A percentile compares a stretch with the other conserved stretches of the same genome.
These are phyloP conservation scores for Aurantiochytrium sp. DNA, from an alignment of 108 stramenopile species.

Conservation along the genomic window DNA sequence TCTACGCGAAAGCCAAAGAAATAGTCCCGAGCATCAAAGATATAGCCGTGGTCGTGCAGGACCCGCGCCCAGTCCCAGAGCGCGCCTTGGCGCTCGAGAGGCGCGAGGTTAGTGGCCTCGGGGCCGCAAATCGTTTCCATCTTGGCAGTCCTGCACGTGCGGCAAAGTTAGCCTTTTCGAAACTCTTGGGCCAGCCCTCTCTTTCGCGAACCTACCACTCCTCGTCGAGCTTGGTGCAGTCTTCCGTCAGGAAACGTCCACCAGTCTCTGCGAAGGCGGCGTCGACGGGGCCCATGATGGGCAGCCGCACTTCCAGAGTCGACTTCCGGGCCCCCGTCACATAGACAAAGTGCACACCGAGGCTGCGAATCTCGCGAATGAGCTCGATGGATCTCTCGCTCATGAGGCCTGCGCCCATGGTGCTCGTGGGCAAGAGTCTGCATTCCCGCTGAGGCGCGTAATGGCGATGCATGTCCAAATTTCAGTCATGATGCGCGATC, in stretches of 20 bases:
- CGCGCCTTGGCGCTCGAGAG: not conserved
- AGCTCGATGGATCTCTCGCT: not conserved
- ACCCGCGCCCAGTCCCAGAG: constrained; percentile 26
- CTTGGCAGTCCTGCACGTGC: not conserved
- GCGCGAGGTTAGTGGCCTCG: not conserved
- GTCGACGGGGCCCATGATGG: not conserved
- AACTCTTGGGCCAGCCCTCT: no score
- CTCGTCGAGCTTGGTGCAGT: not conserved
- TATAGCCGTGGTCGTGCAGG: not conserved
- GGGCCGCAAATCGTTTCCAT: not conserved
- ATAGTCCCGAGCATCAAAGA: not conserved
- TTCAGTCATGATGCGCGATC: no score
- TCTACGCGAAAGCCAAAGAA: constrained; percentile 16
- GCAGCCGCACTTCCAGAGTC: not conserved
- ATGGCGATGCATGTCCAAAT: not conserved
- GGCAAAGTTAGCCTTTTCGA: no score
- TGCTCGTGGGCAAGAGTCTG: not conserved
- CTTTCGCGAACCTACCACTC: not conserved
- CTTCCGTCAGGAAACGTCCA: not conserved
- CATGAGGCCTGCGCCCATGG: not conserved
- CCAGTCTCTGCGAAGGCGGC: constrained; percentile 8
- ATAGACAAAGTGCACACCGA: constrained; percentile 3
- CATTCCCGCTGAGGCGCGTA: not conserved
- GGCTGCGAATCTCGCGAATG: not conserved
- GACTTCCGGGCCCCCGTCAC: constrained; percentile 1